Evolutionary conservation across 1,284 basidiomycete species (phyloP), one percentile per base, ranked within the genome.

Genomic region (Papiliotrema fonsecae): DNA sequence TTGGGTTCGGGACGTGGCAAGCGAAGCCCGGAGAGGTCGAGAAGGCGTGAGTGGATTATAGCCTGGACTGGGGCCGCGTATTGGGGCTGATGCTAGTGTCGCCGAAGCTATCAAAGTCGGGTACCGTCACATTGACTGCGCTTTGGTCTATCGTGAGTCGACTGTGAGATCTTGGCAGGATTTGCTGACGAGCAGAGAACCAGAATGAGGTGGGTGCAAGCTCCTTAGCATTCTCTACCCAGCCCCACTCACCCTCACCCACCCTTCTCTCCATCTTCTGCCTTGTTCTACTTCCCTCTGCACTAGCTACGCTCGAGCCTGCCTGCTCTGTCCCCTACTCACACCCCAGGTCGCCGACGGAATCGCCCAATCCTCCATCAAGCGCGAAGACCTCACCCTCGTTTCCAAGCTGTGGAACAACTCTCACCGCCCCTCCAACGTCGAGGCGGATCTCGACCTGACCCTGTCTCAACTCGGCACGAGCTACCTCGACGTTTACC

Each of bases 1-100:
- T 87, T 62, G 88, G 88, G 37, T 78, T 89, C 34, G 88, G 88
- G 9, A 89, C 87, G 25, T 90, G 87, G 87, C 77, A 82, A 45
- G 85, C 85, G n/a, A 76, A 82, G 64, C 83, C 84, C 13, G 77
- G 82, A 22, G 85, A 89, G 69, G 88, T 89, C 50, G 83, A 84
- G 71, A 76, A 78, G 42, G 84, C 87, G 44, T 49, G 30, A 40
- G 46, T 48, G 16, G 11, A 46, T 83, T 85, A 63, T 40, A 80
- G 19, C 22, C 48, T 22, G 18, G 43, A 22, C 14, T 32, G 16
- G 24, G 35, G 27, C 24, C n/a, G n/a, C n/a, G n/a, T n/a, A 25
- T 38, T 25, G 19, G 38, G 28, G 57, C 59, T 65, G 16, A 86
- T 84, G 1, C 14, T 27, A 60, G 58, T 39, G 85, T 88, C 47